phyloP scores from a whole-genome alignment of 768 basidiomycete genomes.

The Cyclocybe cylindracea region DNA sequence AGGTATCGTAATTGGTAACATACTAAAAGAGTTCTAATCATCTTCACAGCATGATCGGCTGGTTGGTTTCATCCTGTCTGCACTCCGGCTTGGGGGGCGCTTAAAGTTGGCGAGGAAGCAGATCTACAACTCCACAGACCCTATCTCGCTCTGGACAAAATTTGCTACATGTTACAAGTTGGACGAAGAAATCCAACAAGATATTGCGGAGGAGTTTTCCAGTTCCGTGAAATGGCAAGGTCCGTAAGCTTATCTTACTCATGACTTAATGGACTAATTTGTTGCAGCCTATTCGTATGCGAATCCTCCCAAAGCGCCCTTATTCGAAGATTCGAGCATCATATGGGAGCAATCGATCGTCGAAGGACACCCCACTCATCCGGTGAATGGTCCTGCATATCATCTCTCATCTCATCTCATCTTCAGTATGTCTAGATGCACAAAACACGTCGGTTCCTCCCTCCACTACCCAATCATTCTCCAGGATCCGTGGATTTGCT shows the following conservation, averaged over 20 bases:
- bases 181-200: conserved; percentile 30
- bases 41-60: conserved; percentile 29
- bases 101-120: conserved; percentile 18
- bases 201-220: conserved; percentile 48
- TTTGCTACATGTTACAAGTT: conserved; percentile 39
- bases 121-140: conserved; percentile 31
- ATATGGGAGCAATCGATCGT: conserved; percentile 65
- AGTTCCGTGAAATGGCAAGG: conserved; percentile 58
- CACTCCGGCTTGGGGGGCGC: conserved; percentile 28
- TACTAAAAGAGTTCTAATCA: not conserved
- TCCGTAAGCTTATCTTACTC: conserved; percentile 17
- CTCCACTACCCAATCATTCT: conserved; percentile 44
- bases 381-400: conserved; percentile 32
- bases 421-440: conserved; percentile 46
- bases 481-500: conserved; percentile 54
- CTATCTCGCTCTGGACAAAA: conserved; percentile 43
- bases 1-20: conserved; percentile 1
- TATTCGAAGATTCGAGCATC: conserved; percentile 48
- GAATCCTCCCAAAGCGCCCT: conserved; percentile 45
- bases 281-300: conserved; percentile 47
- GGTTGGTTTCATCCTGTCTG: conserved; percentile 21
- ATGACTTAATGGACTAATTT: not conserved
- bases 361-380: conserved; percentile 62
- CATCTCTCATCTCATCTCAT: not conserved
- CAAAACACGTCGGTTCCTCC: conserved; percentile 52